Evolutionary conservation across 1,139 yeast species (phyloP).

Genomic region (Barnettozyma hawaiiensis): DNA sequence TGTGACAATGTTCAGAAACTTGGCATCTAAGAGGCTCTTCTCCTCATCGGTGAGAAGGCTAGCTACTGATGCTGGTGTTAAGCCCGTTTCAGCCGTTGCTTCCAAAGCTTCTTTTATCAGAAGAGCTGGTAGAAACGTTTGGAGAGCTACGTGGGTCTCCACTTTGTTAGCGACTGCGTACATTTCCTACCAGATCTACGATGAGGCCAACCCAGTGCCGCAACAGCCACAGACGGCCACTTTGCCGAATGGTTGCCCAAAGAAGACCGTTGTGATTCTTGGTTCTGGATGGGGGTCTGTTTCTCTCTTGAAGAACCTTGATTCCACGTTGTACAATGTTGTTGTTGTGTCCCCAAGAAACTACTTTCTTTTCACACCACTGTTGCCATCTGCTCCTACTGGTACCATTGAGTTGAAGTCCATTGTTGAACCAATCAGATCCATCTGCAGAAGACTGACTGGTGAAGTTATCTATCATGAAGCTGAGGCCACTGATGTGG

Average conservation of each 20-base stretch:
- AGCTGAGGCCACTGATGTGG: slow-evolving; percentile 85
- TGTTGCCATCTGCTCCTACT: slow-evolving; percentile 89
- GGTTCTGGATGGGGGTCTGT: slow-evolving; percentile 97
- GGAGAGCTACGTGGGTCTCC: slow-evolving; percentile 35
- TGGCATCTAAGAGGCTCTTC: slow-evolving; percentile 10
- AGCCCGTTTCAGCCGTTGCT: slow-evolving; percentile 7
- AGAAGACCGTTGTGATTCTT: slow-evolving; percentile 81
- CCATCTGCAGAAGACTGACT: slow-evolving; percentile 64
- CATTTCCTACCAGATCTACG: slow-evolving; percentile 50
- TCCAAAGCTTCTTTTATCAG: slow-evolving; percentile 25
- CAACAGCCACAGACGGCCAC: slow-evolving; percentile 57
- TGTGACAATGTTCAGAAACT: slow-evolving; percentile 9
- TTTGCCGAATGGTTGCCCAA: slow-evolving; percentile 63
- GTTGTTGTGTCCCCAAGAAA: slow-evolving; percentile 90
- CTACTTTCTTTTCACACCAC: slow-evolving; percentile 90
- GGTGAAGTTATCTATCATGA: slow-evolving; percentile 83
- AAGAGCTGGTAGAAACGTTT: slow-evolving; percentile 26
- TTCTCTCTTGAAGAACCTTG: slow-evolving; percentile 75
- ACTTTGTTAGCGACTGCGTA: slow-evolving; percentile 41
- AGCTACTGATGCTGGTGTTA: slow-evolving; percentile 3
- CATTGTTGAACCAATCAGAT: slow-evolving; percentile 79
- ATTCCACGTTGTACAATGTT: slow-evolving; percentile 81
- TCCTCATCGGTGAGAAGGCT: slow-evolving; percentile 9
- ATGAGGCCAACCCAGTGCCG: slow-evolving; percentile 54
- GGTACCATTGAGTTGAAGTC: slow-evolving; percentile 91